These are phyloP conservation scores for Monosporozyma unispora DNA, from an alignment of 805 yeast genomes.

Conservation along the genomic window DNA sequence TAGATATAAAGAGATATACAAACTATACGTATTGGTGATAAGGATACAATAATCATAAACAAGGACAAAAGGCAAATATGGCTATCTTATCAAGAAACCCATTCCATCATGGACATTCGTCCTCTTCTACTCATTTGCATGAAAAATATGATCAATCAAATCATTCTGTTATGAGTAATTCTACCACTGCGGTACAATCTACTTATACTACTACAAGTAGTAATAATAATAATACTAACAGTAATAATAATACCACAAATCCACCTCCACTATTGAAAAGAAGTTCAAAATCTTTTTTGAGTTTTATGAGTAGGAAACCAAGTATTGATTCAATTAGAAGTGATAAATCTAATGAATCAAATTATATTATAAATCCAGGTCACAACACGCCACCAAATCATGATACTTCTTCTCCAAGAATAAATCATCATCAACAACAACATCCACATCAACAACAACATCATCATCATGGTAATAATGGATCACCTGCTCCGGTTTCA, in stretches of 20 bases:
- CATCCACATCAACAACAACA: not conserved
- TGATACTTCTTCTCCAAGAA: not conserved
- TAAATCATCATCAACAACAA: not conserved
- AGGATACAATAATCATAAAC: not conserved
- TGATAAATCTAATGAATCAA: conserved; percentile 22
- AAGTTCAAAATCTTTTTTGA: conserved; percentile 24
- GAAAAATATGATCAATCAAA: not conserved
- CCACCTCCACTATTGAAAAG: conserved; percentile 12
- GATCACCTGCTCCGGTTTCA: not conserved
- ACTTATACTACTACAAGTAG: no score
- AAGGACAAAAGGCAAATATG: not conserved
- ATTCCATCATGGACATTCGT: conserved; percentile 10
- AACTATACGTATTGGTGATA: no score
- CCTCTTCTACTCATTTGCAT: conserved; percentile 6
- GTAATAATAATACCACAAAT: not conserved
- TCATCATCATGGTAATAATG: conserved; percentile 2
- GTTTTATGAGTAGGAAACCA: conserved; percentile 25
- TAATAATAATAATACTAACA: not conserved
- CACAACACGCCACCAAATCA: conserved; percentile 2
- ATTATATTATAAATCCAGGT: conserved; percentile 7
- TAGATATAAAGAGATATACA: no score
- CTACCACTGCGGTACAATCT: not conserved
- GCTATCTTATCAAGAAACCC: conserved; percentile 22
- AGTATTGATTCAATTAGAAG: conserved; percentile 27
- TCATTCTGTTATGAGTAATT: not conserved